Conservation (phyloP, 2,329 filamentous ascomycete species). For the Phaeosphaeria sp. region DNA sequence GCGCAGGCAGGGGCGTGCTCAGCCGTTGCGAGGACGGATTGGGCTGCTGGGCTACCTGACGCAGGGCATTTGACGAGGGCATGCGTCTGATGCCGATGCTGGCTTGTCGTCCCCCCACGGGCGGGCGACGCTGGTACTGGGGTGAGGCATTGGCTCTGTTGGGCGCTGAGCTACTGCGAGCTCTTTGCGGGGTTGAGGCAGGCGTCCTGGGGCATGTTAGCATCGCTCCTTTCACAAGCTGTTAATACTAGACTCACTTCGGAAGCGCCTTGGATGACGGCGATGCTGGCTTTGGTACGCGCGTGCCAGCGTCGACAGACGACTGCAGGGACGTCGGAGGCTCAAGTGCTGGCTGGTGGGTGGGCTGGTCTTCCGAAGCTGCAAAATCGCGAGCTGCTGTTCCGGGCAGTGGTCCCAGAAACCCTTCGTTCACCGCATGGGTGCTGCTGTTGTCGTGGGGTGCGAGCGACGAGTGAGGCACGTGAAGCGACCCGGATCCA, state of each 20-base stretch:
- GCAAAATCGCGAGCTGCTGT: slow-evolving; percentile 46
- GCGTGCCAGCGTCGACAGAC: slow-evolving; percentile 43
- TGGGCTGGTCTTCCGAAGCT: slow-evolving; percentile 19
- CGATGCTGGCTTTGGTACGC: slow-evolving; percentile 33
- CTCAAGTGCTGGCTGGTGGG: slow-evolving; percentile 30
- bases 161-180: slow-evolving; percentile 38
- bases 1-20: slow-evolving; percentile 33
- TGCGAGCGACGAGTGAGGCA: slow-evolving; percentile 36
- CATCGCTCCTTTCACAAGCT: slow-evolving; percentile 10
- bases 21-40: slow-evolving; percentile 31
- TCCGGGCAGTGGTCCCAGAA: slow-evolving; percentile 33
- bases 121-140: slow-evolving; percentile 35
- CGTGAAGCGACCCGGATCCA: slow-evolving; percentile 34
- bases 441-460: slow-evolving; percentile 42
- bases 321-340: slow-evolving; percentile 46
- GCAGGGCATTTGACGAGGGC: slow-evolving; percentile 34
- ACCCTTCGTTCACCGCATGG: slow-evolving; percentile 42
- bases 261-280: slow-evolving; percentile 23
- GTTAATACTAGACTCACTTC: slow-evolving; percentile 20
- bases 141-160: slow-evolving; percentile 13
- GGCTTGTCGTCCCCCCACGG: slow-evolving; percentile 35
- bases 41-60: slow-evolving; percentile 25
- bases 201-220: slow-evolving; percentile 26
- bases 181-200: slow-evolving; percentile 17
- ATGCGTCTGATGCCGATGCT: slow-evolving; percentile 47